Evolutionary conservation across 164 flowering plant species (phyloP).

Genomic region (Magnolia kwangsiensis): DNA sequence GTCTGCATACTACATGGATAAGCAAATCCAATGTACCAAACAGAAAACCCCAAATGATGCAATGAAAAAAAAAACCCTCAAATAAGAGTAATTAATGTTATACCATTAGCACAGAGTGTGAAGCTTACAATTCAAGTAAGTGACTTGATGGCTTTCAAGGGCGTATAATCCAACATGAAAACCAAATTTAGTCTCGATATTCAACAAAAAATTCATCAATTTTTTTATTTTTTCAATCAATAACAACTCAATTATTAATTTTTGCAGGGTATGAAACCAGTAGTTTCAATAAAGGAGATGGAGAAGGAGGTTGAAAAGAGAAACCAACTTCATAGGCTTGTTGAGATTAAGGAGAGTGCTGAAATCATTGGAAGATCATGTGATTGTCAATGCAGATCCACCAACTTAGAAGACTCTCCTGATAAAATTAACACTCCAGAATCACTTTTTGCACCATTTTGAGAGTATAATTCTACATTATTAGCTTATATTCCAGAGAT

Average conservation of each 20-base stretch:
- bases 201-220: neutral
- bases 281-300: conserved; percentile 16
- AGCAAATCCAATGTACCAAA: too few species aligned
- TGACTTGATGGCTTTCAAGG: neutral
- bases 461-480: conserved; percentile 2
- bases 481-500: neutral
- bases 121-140: too few species aligned
- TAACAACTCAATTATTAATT: neutral
- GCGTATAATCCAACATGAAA: too few species aligned
- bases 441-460: conserved; percentile 46
- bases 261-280: conserved; percentile 28
- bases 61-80: too few species aligned
- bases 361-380: neutral
- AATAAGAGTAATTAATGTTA: too few species aligned
- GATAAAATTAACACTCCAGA: conserved; percentile 20
- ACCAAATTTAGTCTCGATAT: too few species aligned
- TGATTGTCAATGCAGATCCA: conserved; percentile 19
- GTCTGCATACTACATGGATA: too few species aligned
- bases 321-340: conserved; percentile 9
- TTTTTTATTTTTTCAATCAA: neutral
- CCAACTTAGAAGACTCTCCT: conserved; percentile 16
- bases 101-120: too few species aligned
- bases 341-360: conserved; percentile 4
- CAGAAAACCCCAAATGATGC: too few species aligned
- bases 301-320: conserved; percentile 11